Base-by-base conservation (phyloP, 106 monocot species). In the Dioscorea dumetorum region DNA sequence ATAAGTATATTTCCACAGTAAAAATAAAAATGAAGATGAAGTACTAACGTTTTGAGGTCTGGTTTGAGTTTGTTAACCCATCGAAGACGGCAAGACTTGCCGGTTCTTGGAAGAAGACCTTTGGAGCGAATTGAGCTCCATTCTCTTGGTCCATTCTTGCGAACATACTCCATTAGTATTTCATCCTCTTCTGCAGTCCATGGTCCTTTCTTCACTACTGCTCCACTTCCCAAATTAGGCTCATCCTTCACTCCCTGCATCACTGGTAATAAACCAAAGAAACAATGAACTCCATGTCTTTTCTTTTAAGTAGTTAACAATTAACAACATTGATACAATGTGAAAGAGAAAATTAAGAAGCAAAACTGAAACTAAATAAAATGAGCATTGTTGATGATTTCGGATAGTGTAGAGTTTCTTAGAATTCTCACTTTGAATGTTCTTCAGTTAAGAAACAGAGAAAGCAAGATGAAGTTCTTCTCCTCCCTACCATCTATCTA, bases 71-170 rank as follows among this genome's bases (percentile, higher is more conserved):
- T 94, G 73, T 94, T 94, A 63, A 90, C 87, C 87, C 91, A 94
- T 3, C 94, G 86, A 64, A 94, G 90, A 58, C 90, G 87, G 71
- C 94, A 94, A 60, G 94, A 88, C 74, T 94, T 94, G 63, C 94
- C 94, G 54, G 87, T 85, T n/a, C 90, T 67, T n/a, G 81, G 85
- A 17, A 91, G 81, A 20, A 88, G 69, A 64, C 87, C 85, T 70
- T 91, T 85, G 83, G 90, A 87, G 75, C 83, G 90, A 81, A 91
- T 87, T 87, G 83, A 94, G 90, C 87, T 94, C 94, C 94, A 94
- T 41, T 91, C 85, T 8, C 81, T 65, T 12, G 94, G 85, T 14
- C 91, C 91, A 53, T 88, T 60, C 23, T 35, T 74, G 5, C 70
- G 24, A 17, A 94, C 94, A 66, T 87, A 83, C 50, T 87, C 85